Conservation (phyloP, 768 basidiomycete species). For the Chiua virens region DNA sequence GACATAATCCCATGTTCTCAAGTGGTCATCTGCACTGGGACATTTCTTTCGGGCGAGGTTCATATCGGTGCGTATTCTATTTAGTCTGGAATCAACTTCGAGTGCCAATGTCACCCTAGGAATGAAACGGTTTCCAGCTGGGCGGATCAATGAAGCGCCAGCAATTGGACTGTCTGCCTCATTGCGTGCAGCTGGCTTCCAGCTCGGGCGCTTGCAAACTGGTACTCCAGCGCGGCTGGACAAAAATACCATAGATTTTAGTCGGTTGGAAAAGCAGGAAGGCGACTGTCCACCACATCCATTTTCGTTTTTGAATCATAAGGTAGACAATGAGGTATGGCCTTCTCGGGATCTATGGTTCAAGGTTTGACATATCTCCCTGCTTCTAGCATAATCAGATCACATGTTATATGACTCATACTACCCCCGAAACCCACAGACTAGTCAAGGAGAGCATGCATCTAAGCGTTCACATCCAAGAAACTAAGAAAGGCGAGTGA, state of each 20-base stretch:
- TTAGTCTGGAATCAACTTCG: not conserved
- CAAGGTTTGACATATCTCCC: not conserved
- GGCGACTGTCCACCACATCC: conserved; percentile 67
- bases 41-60: conserved; percentile 88
- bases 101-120: conserved; percentile 36
- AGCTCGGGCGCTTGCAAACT: conserved; percentile 80
- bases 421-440: conserved; percentile 70
- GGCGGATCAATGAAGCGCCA: conserved; percentile 70
- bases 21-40: conserved; percentile 89
- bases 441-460: conserved; percentile 77
- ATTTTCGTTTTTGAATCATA: conserved; percentile 73
- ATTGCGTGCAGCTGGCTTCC: conserved; percentile 72
- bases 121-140: conserved; percentile 74
- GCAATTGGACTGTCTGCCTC: conserved; percentile 76
- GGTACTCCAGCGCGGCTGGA: conserved; percentile 84
- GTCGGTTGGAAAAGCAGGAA: conserved; percentile 56
- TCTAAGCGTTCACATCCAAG: conserved; percentile 81
- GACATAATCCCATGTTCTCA: conserved; percentile 74
- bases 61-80: conserved; percentile 63
- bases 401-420: conserved; percentile 68
- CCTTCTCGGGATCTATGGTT: conserved; percentile 1
- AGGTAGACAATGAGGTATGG: conserved; percentile 68
- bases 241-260: conserved; percentile 68
- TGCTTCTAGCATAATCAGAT: conserved; percentile 67
- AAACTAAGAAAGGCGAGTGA: conserved; percentile 74